These are phyloP conservation scores for Nidularia sp. DNA, from an alignment of 768 basidiomycete species.

Conservation along the genomic window DNA sequence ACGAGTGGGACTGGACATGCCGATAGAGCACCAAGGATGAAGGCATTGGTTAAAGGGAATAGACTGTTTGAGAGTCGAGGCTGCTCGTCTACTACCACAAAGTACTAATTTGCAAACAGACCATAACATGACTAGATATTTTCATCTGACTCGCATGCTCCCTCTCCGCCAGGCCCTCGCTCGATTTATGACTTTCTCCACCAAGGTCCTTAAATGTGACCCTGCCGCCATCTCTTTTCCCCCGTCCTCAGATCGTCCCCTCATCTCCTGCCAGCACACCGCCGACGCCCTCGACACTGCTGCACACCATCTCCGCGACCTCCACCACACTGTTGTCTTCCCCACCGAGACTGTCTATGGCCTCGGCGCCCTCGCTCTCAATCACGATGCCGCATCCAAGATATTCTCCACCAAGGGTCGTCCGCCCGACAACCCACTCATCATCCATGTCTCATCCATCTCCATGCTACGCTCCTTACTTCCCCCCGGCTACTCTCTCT, in stretches of 20 bases:
- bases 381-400: conserved; percentile 53
- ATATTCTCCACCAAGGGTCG: conserved; percentile 91
- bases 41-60: conserved; percentile 2
- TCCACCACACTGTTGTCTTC: conserved; percentile 68
- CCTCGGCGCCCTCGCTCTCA: conserved; percentile 82
- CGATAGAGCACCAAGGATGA: conserved; percentile 34
- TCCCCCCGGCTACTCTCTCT: conserved; percentile 57
- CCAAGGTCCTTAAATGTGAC: conserved; percentile 58
- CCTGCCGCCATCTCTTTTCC: conserved; percentile 57
- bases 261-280: conserved; percentile 47
- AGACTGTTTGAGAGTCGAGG: too few species aligned
- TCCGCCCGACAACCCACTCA: conserved; percentile 94
- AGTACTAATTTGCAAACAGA: too few species aligned
- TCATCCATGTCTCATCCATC: conserved; percentile 89
- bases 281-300: conserved; percentile 51
- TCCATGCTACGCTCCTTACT: conserved; percentile 78
- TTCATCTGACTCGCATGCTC: conserved; percentile 11
- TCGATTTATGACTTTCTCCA: conserved; percentile 16
- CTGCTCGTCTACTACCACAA: too few species aligned
- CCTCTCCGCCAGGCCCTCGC: conserved; percentile 24
- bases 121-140: conserved; percentile 8
- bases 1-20: conserved; percentile 86
- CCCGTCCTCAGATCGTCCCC: conserved; percentile 36
- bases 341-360: conserved; percentile 99
- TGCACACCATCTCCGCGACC: conserved; percentile 45